phyloP scores from a whole-genome alignment of 2,329 filamentous ascomycete species.

The Colletotrichum shisoi region DNA sequence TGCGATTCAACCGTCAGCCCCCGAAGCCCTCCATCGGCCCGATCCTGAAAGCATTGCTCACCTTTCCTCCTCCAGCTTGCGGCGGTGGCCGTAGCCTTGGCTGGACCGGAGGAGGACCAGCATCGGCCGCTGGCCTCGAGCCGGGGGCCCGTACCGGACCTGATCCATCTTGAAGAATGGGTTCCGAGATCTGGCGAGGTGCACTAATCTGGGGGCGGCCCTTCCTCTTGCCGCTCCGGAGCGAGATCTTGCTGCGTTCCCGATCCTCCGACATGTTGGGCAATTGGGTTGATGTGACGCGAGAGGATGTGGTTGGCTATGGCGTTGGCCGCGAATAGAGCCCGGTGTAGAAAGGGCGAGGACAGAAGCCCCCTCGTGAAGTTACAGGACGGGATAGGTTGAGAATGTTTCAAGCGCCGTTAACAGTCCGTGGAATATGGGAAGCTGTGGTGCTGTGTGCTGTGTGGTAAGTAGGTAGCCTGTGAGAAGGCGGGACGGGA shows the following conservation, averaged over 20 bases:
- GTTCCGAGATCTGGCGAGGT: constrained; percentile 68
- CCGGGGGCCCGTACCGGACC: constrained; percentile 42
- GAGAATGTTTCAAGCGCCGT: constrained; percentile 36
- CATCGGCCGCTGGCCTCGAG: constrained; percentile 38
- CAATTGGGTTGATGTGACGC: not conserved
- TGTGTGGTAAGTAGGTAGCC: constrained; percentile 5
- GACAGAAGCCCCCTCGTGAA: constrained; percentile 23
- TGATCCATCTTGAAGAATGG: constrained; percentile 60
- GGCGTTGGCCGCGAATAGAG: not conserved
- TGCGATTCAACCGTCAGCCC: constrained; percentile 44
- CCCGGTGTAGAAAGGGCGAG: constrained; percentile 1
- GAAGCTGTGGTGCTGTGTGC: constrained; percentile 28
- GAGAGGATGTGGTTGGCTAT: not conserved
- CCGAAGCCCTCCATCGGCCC: too few species aligned
- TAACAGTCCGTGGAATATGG: constrained; percentile 15
- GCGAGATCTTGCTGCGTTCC: constrained; percentile 65
- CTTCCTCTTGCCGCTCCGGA: constrained; percentile 70
- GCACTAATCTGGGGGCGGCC: constrained; percentile 68
- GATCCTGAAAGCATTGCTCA: constrained; percentile 44
- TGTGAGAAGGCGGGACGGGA: constrained; percentile 16
- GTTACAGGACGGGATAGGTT: constrained; percentile 2
- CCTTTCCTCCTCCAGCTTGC: constrained; percentile 65
- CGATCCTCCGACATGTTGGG: constrained; percentile 66
- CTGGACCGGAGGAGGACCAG: constrained; percentile 29
- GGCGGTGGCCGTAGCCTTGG: constrained; percentile 52